These are phyloP conservation scores for Elsinoe australis DNA, from an alignment of 2,329 filamentous ascomycete genomes.

Conservation along the genomic window DNA sequence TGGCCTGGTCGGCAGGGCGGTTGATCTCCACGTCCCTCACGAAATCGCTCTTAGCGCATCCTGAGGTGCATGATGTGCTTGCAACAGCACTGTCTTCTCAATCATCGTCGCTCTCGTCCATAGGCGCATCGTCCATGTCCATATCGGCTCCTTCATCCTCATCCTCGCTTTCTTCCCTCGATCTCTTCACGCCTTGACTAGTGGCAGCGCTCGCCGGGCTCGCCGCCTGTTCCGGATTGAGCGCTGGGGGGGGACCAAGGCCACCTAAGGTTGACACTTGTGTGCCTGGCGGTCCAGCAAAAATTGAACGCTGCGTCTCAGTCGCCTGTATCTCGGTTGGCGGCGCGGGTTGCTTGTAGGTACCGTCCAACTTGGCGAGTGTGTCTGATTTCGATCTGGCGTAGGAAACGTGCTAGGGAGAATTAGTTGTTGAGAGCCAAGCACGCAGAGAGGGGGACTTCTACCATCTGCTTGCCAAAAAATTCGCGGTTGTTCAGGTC, in stretches of 20 bases:
- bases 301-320: constrained; percentile 71
- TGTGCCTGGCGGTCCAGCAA: constrained; percentile 26
- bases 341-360: constrained; percentile 61
- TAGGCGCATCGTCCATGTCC: constrained; percentile 29
- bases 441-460: constrained; percentile 34
- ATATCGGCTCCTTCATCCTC: constrained; percentile 35
- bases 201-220: constrained; percentile 31
- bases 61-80: constrained; percentile 9
- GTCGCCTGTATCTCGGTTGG: constrained; percentile 38
- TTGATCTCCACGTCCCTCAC: constrained; percentile 66
- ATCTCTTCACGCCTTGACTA: constrained; percentile 37
- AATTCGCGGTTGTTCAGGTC: constrained; percentile 79
- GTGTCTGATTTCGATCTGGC: constrained; percentile 83
- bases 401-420: constrained; percentile 92
- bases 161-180: constrained; percentile 51
- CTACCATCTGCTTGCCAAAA: constrained; percentile 74
- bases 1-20: constrained; percentile 72
- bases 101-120: constrained; percentile 53
- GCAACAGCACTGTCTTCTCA: constrained; percentile 22
- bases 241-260: constrained; percentile 29
- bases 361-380: constrained; percentile 85
- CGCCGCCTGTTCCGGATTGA: constrained; percentile 42
- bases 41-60: constrained; percentile 5
- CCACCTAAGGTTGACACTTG: constrained; percentile 5
- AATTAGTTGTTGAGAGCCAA: too few species aligned